phyloP scores from a whole-genome alignment of 2,329 filamentous ascomycete species.

The Stachybotrys chartarum region DNA sequence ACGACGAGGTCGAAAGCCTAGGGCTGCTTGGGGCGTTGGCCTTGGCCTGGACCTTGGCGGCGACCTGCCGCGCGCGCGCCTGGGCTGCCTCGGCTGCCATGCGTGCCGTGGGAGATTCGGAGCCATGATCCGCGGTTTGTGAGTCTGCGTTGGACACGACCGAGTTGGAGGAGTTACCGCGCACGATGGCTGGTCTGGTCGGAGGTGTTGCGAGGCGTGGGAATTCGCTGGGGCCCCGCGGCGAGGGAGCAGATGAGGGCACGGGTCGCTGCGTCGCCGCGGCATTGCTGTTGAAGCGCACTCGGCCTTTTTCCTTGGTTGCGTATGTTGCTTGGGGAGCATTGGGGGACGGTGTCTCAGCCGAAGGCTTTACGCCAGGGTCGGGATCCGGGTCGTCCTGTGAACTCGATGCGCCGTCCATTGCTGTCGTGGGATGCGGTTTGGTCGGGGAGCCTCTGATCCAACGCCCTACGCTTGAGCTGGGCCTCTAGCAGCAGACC shows the following conservation, averaged over 20 bases:
- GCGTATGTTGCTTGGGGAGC: not conserved
- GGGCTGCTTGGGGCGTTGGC: constrained; percentile 19
- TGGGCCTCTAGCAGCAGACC: not conserved
- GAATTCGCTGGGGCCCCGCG: not conserved
- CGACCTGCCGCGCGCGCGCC: constrained; percentile 33
- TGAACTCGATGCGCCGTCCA: not conserved
- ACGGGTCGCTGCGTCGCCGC: constrained; percentile 19
- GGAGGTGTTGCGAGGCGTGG: not conserved
- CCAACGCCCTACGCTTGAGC: not conserved
- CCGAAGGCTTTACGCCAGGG: not conserved
- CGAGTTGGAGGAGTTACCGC: constrained; percentile 32
- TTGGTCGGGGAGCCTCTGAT: not conserved
- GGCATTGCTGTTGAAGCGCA: constrained; percentile 41
- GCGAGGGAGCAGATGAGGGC: constrained; percentile 7
- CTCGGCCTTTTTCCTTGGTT: constrained; percentile 37
- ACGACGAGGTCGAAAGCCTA: constrained; percentile 10
- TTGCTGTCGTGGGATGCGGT: not conserved
- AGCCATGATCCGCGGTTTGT: constrained; percentile 16
- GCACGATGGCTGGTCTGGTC: constrained; percentile 34
- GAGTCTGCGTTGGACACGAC: constrained; percentile 19
- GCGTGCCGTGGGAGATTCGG: constrained; percentile 17
- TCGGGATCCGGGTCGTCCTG: not conserved
- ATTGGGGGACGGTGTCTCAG: not conserved
- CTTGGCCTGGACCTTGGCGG: constrained; percentile 24
- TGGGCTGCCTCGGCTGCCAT: constrained; percentile 27